Evolutionary conservation across 1,284 basidiomycete genomes (phyloP).

Genomic region (Ceratobasidium sp.): DNA sequence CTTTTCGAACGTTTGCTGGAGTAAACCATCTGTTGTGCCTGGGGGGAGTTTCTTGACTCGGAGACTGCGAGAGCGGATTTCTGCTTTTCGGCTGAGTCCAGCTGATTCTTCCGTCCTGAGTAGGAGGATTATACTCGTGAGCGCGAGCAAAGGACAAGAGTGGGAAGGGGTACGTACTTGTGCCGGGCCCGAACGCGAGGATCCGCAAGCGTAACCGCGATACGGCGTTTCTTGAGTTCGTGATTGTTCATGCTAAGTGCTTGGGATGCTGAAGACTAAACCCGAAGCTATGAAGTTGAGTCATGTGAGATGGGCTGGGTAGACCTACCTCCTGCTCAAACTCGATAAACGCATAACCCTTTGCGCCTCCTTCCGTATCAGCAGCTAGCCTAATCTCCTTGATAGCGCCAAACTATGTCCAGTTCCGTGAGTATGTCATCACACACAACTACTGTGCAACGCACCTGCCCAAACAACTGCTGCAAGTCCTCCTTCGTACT

Average conservation of each 20-base stretch:
- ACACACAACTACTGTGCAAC: conserved; percentile 49
- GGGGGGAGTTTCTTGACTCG: conserved; percentile 81
- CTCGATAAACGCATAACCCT: conserved; percentile 95
- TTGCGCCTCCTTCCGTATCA: conserved; percentile 78
- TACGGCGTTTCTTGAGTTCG: conserved; percentile 85
- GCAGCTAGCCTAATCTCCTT: conserved; percentile 84
- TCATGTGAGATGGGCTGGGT: not conserved
- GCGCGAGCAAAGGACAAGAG: not conserved
- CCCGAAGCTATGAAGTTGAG: not conserved
- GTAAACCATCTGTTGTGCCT: conserved; percentile 83
- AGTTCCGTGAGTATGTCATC: not conserved
- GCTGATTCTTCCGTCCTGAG: conserved; percentile 61
- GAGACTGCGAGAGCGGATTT: conserved; percentile 70
- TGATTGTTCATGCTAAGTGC: conserved; percentile 86
- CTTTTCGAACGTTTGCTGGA: conserved; percentile 91
- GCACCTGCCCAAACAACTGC: conserved; percentile 80
- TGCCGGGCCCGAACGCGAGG: conserved; percentile 72
- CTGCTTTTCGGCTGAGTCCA: conserved; percentile 71
- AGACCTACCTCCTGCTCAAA: conserved; percentile 81
- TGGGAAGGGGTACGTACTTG: conserved; percentile 59
- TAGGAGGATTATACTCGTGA: not conserved
- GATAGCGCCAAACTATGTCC: conserved; percentile 78
- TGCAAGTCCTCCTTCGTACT: conserved; percentile 80
- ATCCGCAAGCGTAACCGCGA: conserved; percentile 87
- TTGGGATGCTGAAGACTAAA: conserved; percentile 59